Evolutionary conservation across 23 red algal species (phyloP).

Genomic region (Agarophyton chilense): DNA sequence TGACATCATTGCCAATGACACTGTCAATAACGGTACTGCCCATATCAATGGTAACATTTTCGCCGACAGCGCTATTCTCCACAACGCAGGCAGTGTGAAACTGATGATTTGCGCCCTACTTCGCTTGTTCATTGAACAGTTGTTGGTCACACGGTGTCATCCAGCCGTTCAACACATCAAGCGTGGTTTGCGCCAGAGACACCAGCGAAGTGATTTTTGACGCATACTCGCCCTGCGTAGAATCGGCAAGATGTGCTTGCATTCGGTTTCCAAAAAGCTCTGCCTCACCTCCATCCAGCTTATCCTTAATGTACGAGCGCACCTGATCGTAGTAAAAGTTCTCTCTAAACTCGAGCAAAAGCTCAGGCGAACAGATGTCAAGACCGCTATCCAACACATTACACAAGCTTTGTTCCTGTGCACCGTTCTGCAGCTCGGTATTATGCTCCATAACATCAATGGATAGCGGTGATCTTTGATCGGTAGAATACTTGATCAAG

Average conservation of each 20-base stretch:
- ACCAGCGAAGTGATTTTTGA: conserved; percentile 44
- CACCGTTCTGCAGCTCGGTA: conserved; percentile 16
- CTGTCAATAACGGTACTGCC: conserved; percentile 37
- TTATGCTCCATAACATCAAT: conserved; percentile 42
- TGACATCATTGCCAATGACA: conserved; percentile 62
- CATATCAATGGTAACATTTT: conserved; percentile 24
- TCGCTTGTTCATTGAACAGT: conserved; percentile 1
- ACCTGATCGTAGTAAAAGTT: conserved; percentile 91
- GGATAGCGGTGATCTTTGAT: not conserved
- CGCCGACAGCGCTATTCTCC: conserved; percentile 19
- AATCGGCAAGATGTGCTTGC: conserved; percentile 50
- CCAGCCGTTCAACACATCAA: conserved; percentile 33
- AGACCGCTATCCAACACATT: conserved; percentile 66
- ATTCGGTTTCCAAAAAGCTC: conserved; percentile 85
- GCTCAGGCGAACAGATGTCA: conserved; percentile 81
- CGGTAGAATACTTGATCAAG: conserved; percentile 66
- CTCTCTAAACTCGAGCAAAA: conserved; percentile 87
- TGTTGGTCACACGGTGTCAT: conserved; percentile 8
- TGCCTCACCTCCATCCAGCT: conserved; percentile 75
- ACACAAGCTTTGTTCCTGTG: conserved; percentile 1
- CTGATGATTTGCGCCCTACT: not conserved
- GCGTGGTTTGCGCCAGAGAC: conserved; percentile 38
- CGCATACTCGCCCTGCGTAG: conserved; percentile 32
- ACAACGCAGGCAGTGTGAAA: conserved; percentile 20
- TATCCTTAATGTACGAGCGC: conserved; percentile 78